Percentiles rank a stretch among this genome's conserved stretches.
phyloP scores from a whole-genome alignment of 352 stramenopile species.

The Globisporangium echinulatum region DNA sequence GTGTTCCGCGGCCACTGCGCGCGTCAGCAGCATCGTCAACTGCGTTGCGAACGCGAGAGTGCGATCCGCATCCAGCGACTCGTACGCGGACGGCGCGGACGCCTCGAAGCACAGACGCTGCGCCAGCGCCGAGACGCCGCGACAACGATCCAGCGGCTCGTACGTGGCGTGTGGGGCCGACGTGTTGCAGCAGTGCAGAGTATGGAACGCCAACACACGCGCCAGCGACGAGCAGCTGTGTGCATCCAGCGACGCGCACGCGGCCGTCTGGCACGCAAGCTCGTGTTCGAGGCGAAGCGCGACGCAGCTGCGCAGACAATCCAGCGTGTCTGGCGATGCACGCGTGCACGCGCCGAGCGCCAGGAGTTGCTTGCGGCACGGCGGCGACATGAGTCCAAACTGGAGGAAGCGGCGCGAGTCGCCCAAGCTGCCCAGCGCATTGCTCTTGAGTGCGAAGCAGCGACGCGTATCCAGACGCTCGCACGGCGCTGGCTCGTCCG shows the following conservation, averaged over 20 bases:
- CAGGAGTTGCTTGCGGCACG: slow-evolving; percentile 8
- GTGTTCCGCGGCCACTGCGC: slow-evolving; percentile 23
- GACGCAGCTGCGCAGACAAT: slow-evolving; percentile 17
- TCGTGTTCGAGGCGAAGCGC: slow-evolving; percentile 11
- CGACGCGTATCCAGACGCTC: slow-evolving; percentile 25
- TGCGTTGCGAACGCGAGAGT: slow-evolving; percentile 14
- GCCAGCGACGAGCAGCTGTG: slow-evolving; percentile 16
- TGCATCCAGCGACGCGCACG: slow-evolving; percentile 35
- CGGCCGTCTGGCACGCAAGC: slow-evolving; percentile 20
- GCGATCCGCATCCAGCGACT: slow-evolving; percentile 36
- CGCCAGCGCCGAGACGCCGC: slow-evolving; percentile 17
- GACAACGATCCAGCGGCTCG: slow-evolving; percentile 29
- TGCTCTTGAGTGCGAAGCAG: slow-evolving; percentile 17
- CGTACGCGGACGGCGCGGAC: slow-evolving; percentile 18
- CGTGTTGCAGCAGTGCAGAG: slow-evolving; percentile 9
- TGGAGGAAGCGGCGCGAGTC: slow-evolving; percentile 8
- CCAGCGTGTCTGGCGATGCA: slow-evolving; percentile 30
- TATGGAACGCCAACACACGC: slow-evolving; percentile 5
- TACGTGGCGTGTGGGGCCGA: slow-evolving; percentile 21
- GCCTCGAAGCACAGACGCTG: slow-evolving; percentile 7
- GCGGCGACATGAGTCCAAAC: slow-evolving; percentile 5
- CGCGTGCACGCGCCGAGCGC: slow-evolving; percentile 15
- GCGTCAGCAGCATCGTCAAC: slow-evolving; percentile 8
- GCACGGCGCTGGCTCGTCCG: slow-evolving; percentile 19
- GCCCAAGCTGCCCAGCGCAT: slow-evolving; percentile 13